phyloP scores from a whole-genome alignment of 1,139 yeast genomes.

The Komagataea norvegica region DNA sequence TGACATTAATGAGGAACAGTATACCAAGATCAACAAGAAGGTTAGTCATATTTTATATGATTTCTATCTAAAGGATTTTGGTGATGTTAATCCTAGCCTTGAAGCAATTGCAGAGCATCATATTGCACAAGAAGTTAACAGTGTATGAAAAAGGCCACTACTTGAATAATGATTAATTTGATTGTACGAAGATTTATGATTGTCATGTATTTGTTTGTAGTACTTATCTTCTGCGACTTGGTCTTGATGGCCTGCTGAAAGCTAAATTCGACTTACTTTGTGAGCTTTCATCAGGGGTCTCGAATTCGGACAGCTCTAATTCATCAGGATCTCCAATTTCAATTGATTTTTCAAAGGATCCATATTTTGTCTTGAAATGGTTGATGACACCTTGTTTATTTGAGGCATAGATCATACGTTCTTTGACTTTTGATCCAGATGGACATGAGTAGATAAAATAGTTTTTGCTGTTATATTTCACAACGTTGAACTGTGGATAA shows the following conservation, averaged over 20 bases:
- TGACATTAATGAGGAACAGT: slow-evolving; percentile 38
- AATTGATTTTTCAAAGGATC: slow-evolving; percentile 37
- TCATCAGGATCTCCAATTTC: slow-evolving; percentile 72
- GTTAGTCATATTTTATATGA: slow-evolving; percentile 40
- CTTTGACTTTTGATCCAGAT: slow-evolving; percentile 81
- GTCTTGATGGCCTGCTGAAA: slow-evolving; percentile 27
- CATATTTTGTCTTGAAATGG: slow-evolving; percentile 38
- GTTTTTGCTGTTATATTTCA: slow-evolving; percentile 32
- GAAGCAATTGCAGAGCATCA: slow-evolving; percentile 17
- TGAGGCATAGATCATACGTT: slow-evolving; percentile 90
- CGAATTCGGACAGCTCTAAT: slow-evolving; percentile 39
- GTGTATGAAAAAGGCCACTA: slow-evolving; percentile 4
- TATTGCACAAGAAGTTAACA: slow-evolving; percentile 13
- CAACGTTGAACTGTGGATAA: slow-evolving; percentile 59
- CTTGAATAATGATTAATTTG: not conserved
- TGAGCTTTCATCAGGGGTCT: not conserved
- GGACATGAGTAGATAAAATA: slow-evolving; percentile 84
- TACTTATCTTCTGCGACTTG: slow-evolving; percentile 27
- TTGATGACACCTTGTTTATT: slow-evolving; percentile 64
- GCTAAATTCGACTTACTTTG: slow-evolving; percentile 10
- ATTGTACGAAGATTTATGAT: not conserved
- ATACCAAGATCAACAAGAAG: slow-evolving; percentile 39
- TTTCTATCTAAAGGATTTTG: slow-evolving; percentile 15
- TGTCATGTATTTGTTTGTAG: too few relatives aligned
- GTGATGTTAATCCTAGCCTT: slow-evolving; percentile 8